Evolutionary conservation across 2,329 filamentous ascomycete species (phyloP).

Genomic region (Neurospora crassa): DNA sequence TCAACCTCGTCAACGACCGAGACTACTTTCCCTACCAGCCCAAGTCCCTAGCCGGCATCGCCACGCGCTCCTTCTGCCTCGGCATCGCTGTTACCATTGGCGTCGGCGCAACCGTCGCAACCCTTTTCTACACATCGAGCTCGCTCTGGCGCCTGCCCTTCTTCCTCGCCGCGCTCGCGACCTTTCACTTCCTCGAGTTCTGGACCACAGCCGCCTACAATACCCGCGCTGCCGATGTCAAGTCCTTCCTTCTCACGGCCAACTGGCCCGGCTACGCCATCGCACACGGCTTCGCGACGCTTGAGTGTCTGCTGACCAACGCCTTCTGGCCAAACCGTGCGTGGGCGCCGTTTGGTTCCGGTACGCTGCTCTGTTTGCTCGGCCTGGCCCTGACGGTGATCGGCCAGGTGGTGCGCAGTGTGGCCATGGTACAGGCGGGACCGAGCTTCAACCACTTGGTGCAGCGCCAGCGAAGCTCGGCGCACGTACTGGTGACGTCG

Average conservation of each 20-base stretch:
- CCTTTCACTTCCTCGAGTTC: conserved; percentile 96
- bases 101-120: conserved; percentile 22
- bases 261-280: conserved; percentile 81
- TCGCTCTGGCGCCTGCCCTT: conserved; percentile 54
- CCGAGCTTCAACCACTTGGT: conserved; percentile 87
- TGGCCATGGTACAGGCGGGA: conserved; percentile 83
- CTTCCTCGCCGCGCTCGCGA: conserved; percentile 58
- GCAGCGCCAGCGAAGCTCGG: conserved; percentile 56
- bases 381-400: conserved; percentile 56
- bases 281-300: conserved; percentile 65
- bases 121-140: conserved; percentile 29
- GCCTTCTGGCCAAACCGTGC: conserved; percentile 42
- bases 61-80: conserved; percentile 46
- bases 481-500: conserved; percentile 71
- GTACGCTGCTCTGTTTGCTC: conserved; percentile 33
- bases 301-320: conserved; percentile 60
- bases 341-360: conserved; percentile 35
- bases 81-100: conserved; percentile 33
- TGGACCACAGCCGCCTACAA: conserved; percentile 83
- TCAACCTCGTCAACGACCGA: conserved; percentile 19
- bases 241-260: conserved; percentile 71
- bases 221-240: conserved; percentile 58
- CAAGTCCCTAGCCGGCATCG: conserved; percentile 51
- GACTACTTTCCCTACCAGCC: conserved; percentile 34
- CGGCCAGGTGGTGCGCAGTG: conserved; percentile 68